These are phyloP conservation scores for Schizothecium vesticola DNA, from an alignment of 495 filamentous ascomycete species.

Conservation along the genomic window DNA sequence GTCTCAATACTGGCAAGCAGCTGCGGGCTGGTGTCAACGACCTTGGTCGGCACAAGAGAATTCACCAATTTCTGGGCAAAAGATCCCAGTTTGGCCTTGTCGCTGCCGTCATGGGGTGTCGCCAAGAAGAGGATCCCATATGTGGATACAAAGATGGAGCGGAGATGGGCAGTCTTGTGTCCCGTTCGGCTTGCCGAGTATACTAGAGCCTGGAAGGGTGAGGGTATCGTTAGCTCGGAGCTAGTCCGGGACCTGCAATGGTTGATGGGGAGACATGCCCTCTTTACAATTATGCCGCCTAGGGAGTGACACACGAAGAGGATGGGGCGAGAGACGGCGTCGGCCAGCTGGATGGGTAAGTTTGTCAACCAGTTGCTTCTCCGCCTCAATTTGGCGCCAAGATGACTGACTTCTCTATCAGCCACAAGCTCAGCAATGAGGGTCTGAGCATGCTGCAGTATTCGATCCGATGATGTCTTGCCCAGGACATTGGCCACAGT, in stretches of 20 bases:
- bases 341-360: background rate
- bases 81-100: slow-evolving; percentile 1
- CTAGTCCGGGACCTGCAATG: background rate
- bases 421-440: slow-evolving; percentile 4
- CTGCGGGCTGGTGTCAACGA: slow-evolving; percentile 6
- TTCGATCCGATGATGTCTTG: slow-evolving; percentile 5
- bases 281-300: slow-evolving; percentile 3
- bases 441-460: slow-evolving; percentile 5
- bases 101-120: slow-evolving; percentile 4
- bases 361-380: background rate
- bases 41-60: background rate
- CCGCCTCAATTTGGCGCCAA: background rate
- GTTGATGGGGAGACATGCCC: background rate
- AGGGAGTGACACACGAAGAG: slow-evolving; percentile 7
- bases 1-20: background rate
- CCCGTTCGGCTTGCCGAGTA: slow-evolving; percentile 8
- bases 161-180: slow-evolving; percentile 1
- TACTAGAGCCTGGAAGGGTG: background rate
- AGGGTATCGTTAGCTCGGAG: background rate
- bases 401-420: slow-evolving; percentile 2
- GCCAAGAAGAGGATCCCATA: slow-evolving; percentile 6
- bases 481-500: background rate
- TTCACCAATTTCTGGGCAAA: slow-evolving; percentile 1
- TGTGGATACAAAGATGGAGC: slow-evolving; percentile 1
- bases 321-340: slow-evolving; percentile 1